phyloP scores from a whole-genome alignment of 495 filamentous ascomycete genomes.

The Aspergillus olivimuriae region DNA sequence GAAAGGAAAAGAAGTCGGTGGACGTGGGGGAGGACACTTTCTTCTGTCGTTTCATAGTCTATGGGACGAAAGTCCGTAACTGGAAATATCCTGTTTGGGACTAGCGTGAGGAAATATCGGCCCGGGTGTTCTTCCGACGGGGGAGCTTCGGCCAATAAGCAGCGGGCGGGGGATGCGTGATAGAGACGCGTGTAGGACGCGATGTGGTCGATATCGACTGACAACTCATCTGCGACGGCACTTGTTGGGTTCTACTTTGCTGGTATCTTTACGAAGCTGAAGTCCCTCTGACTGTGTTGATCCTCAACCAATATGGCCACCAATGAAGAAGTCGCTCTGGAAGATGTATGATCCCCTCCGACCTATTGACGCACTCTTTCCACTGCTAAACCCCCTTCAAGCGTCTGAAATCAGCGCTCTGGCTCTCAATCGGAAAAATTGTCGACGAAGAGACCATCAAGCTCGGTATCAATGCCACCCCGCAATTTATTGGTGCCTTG shows the following conservation, averaged over 20 bases:
- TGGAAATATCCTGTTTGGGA: conserved; percentile 5
- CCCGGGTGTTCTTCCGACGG: conserved; percentile 7
- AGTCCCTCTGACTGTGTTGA: too few relatives aligned
- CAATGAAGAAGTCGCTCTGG: conserved; percentile 31
- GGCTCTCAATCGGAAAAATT: conserved; percentile 82
- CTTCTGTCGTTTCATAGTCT: not conserved
- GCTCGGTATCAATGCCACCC: conserved; percentile 78
- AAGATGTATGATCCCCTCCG: conserved; percentile 25
- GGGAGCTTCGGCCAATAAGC: conserved; percentile 6
- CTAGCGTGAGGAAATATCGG: conserved; percentile 2
- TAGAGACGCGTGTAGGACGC: not conserved
- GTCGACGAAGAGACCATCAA: conserved; percentile 79
- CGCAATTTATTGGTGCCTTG: conserved; percentile 89
- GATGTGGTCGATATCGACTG: too few relatives aligned
- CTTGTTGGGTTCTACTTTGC: too few relatives aligned
- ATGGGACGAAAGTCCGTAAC: conserved; percentile 3
- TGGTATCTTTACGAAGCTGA: too few relatives aligned
- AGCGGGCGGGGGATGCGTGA: not conserved
- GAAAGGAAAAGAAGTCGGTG: not conserved
- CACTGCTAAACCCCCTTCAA: conserved; percentile 21
- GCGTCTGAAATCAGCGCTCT: conserved; percentile 91
- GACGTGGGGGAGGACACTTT: not conserved
- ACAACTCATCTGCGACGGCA: too few relatives aligned
- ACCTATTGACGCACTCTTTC: not conserved
- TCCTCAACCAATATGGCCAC: conserved; percentile 25